A percentile compares a stretch with the other conserved stretches of the same genome.
phyloP scores from a whole-genome alignment of 1,284 basidiomycete species.

The Polyporus tsugae region DNA sequence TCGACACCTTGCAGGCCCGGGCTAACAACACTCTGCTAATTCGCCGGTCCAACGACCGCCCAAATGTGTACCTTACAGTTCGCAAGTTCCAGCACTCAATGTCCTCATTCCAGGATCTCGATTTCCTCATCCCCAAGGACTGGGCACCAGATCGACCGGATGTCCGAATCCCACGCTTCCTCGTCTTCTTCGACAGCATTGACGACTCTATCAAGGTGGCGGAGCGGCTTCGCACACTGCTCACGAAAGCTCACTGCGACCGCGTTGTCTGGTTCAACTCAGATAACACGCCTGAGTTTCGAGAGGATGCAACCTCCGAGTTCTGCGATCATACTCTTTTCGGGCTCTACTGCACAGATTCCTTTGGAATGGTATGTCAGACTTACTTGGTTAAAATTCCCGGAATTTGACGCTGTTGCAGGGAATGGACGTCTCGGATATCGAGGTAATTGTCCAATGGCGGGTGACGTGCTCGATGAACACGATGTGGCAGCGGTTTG shows the following conservation, averaged over 20 bases:
- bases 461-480: too few relatives aligned
- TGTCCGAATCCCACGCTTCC: constrained; percentile 32
- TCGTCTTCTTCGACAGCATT: constrained; percentile 44
- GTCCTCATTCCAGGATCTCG: constrained; percentile 42
- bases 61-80: constrained; percentile 43
- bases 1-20: constrained; percentile 26
- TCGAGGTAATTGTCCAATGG: too few relatives aligned
- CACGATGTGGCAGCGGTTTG: too few relatives aligned
- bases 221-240: constrained; percentile 26
- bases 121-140: constrained; percentile 39
- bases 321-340: too few relatives aligned
- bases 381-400: too few relatives aligned
- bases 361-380: constrained; percentile 48
- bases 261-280: constrained; percentile 46
- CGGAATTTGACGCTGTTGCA: too few relatives aligned
- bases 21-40: constrained; percentile 9
- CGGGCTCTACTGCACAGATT: constrained; percentile 39
- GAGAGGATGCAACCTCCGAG: too few relatives aligned
- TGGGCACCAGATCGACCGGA: constrained; percentile 20
- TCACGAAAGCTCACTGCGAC: too few relatives aligned
- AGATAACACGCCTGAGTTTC: constrained; percentile 37
- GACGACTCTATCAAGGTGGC: constrained; percentile 37
- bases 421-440: too few relatives aligned
- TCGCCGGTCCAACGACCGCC: constrained; percentile 42
- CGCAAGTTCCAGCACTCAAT: constrained; percentile 36